A percentile compares a stretch with the other conserved stretches of the same genome.
phyloP scores from a whole-genome alignment of 2,329 filamentous ascomycete species.

The Aspergillus quadrilineatus region DNA sequence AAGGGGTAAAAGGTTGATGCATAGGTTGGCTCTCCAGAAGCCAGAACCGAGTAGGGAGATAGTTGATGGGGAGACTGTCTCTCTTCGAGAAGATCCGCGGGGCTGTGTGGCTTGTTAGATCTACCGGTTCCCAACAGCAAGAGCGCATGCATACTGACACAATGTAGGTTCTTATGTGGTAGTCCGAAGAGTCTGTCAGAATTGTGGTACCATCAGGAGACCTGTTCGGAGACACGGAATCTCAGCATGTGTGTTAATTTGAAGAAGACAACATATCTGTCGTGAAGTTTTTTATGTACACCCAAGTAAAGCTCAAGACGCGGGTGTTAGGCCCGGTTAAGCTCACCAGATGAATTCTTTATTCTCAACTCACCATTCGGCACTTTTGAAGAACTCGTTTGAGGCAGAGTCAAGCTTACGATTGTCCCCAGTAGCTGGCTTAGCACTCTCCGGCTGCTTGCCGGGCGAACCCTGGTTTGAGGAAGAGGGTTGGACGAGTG shows the following conservation, averaged over 20 bases:
- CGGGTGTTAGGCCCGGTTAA: background rate
- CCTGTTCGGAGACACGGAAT: conserved; percentile 30
- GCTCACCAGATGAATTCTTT: background rate
- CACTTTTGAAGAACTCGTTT: conserved; percentile 46
- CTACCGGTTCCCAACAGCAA: background rate
- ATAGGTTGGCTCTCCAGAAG: conserved; percentile 52
- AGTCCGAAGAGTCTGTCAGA: conserved; percentile 54
- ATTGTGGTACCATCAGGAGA: conserved; percentile 59
- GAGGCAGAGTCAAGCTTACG: background rate
- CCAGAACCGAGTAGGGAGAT: conserved; percentile 47
- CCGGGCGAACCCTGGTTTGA: background rate
- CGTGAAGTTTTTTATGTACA: background rate
- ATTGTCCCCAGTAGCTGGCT: background rate
- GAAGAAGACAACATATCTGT: background rate
- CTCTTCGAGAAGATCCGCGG: conserved; percentile 49
- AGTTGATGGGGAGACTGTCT: conserved; percentile 38
- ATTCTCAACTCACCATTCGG: conserved; percentile 41
- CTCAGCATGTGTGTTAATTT: background rate
- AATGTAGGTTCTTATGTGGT: conserved; percentile 54
- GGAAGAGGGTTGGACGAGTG: background rate
- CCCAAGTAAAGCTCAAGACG: background rate
- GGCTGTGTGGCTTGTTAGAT: conserved; percentile 32
- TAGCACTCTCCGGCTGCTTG: background rate
- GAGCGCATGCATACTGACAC: conserved; percentile 40
- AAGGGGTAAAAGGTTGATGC: conserved; percentile 55